phyloP scores from a whole-genome alignment of 2,329 filamentous ascomycete species.

The Exophiala sideris region DNA sequence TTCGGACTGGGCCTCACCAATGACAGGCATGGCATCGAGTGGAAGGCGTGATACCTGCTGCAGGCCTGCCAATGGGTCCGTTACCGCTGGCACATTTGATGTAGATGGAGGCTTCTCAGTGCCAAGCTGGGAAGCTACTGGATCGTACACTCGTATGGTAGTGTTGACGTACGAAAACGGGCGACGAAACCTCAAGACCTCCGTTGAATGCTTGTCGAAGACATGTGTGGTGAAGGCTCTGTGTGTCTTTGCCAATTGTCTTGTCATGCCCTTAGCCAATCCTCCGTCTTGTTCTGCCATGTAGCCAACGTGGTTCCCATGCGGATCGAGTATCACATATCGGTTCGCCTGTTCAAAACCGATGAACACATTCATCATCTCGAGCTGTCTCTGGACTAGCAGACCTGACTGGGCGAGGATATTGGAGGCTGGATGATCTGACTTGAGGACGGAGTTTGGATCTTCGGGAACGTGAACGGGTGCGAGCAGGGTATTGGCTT shows the following conservation, averaged over 20 bases:
- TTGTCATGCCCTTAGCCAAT: conserved; percentile 53
- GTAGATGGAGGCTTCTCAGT: conserved; percentile 33
- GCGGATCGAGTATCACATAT: conserved; percentile 63
- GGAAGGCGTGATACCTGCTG: conserved; percentile 53
- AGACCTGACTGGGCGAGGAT: conserved; percentile 61
- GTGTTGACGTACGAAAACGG: conserved; percentile 64
- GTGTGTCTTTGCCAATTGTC: conserved; percentile 62
- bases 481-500: conserved; percentile 53
- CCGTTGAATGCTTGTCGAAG: conserved; percentile 59
- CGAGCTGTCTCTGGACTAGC: conserved; percentile 61
- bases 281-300: conserved; percentile 63
- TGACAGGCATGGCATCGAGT: conserved; percentile 58
- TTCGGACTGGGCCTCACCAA: conserved; percentile 62
- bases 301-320: conserved; percentile 62
- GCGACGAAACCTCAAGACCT: conserved; percentile 60
- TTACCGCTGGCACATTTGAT: conserved; percentile 18
- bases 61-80: conserved; percentile 40
- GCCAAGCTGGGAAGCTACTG: conserved; percentile 40
- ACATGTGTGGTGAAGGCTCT: conserved; percentile 63
- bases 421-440: conserved; percentile 55
- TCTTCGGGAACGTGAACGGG: conserved; percentile 62
- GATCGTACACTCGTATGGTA: conserved; percentile 55
- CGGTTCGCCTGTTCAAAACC: conserved; percentile 66
- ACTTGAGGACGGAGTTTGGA: conserved; percentile 56
- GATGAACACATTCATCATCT: conserved; percentile 64